phyloP scores from a whole-genome alignment of 2,329 filamentous ascomycete species.

The Emericellopsis atlantica region DNA sequence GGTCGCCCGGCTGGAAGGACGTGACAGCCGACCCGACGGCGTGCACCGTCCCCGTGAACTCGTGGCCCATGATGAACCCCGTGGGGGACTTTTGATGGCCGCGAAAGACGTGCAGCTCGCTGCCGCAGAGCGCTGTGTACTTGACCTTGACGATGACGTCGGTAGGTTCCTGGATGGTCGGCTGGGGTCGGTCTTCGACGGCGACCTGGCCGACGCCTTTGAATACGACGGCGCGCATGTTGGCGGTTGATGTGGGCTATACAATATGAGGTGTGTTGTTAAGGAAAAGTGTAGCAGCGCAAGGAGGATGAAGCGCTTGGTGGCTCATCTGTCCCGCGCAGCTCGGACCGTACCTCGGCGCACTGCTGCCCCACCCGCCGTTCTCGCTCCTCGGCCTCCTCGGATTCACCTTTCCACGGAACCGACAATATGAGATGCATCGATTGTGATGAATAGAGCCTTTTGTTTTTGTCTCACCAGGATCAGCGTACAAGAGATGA shows the following conservation, averaged over 20 bases:
- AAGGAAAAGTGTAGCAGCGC: too few relatives aligned
- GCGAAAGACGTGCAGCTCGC: constrained; percentile 77
- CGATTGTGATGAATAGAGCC: too few relatives aligned
- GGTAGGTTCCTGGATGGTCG: constrained; percentile 54
- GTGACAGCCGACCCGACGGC: constrained; percentile 56
- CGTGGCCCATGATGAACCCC: constrained; percentile 64
- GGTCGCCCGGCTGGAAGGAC: constrained; percentile 60
- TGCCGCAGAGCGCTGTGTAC: constrained; percentile 77
- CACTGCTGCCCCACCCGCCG: too few relatives aligned
- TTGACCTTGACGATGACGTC: constrained; percentile 78
- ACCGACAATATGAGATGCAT: too few relatives aligned
- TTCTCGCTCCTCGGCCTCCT: too few relatives aligned
- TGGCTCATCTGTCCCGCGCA: too few relatives aligned
- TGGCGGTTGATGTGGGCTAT: constrained; percentile 14
- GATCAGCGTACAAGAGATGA: too few relatives aligned
- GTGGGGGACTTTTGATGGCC: constrained; percentile 58
- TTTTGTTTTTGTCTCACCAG: too few relatives aligned
- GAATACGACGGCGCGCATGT: constrained; percentile 85
- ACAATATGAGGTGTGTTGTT: too few relatives aligned
- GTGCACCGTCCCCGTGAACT: constrained; percentile 69
- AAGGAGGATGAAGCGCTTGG: too few relatives aligned
- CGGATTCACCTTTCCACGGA: too few relatives aligned
- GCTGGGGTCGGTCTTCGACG: constrained; percentile 69
- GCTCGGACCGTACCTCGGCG: too few relatives aligned
- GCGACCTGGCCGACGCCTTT: constrained; percentile 64